phyloP scores from a whole-genome alignment of 2,329 filamentous ascomycete species.

The Ophioceras dolichostomum region DNA sequence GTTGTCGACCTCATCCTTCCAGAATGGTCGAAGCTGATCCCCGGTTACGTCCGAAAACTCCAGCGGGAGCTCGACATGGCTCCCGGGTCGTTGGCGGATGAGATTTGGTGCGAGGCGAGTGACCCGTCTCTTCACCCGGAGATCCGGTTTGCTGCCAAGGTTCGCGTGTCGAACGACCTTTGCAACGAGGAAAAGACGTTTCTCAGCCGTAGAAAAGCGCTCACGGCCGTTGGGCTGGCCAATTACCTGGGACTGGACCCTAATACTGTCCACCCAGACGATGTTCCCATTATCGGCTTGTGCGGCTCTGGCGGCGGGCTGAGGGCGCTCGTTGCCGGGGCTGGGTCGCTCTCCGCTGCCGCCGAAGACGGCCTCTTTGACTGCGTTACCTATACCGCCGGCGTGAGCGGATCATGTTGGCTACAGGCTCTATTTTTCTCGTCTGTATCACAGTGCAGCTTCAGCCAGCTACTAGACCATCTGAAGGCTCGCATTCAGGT shows the following conservation, averaged over 20 bases:
- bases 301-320: slow-evolving; percentile 90
- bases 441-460: slow-evolving; percentile 56
- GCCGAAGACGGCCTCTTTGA: slow-evolving; percentile 84
- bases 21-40: slow-evolving; percentile 68
- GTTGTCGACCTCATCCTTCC: slow-evolving; percentile 65
- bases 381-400: slow-evolving; percentile 88
- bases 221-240: slow-evolving; percentile 63
- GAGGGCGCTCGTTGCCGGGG: slow-evolving; percentile 78
- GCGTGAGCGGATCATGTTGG: slow-evolving; percentile 95
- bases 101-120: slow-evolving; percentile 87
- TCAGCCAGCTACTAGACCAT: slow-evolving; percentile 65
- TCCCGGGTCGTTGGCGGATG: slow-evolving; percentile 76
- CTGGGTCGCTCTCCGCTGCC: slow-evolving; percentile 74
- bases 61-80: slow-evolving; percentile 80
- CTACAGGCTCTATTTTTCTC: slow-evolving; percentile 80
- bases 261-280: slow-evolving; percentile 76
- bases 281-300: slow-evolving; percentile 86
- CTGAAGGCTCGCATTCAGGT: slow-evolving; percentile 73
- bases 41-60: slow-evolving; percentile 67
- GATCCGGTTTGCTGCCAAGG: slow-evolving; percentile 67
- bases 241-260: slow-evolving; percentile 71
- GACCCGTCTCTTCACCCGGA: slow-evolving; percentile 78
- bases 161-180: slow-evolving; percentile 69
- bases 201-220: slow-evolving; percentile 51
- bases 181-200: slow-evolving; percentile 77